Percentiles rank a stretch among this genome's conserved stretches.
These are phyloP conservation scores for Diddensiella santjacobensis DNA, from an alignment of 805 yeast species.

Conservation along the genomic window DNA sequence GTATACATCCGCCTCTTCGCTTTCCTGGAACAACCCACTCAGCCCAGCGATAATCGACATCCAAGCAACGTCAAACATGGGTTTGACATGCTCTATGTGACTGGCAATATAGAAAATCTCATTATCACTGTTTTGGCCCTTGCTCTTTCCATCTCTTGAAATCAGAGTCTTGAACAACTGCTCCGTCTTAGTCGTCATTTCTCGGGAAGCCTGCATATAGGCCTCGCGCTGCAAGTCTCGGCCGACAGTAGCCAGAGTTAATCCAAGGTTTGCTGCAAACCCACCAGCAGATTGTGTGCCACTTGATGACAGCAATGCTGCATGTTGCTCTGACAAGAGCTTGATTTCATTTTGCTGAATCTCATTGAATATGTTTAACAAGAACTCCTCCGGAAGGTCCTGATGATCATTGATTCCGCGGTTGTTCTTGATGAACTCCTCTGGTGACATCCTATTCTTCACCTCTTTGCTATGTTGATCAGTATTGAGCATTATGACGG, in stretches of 20 bases:
- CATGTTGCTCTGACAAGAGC: slow-evolving; percentile 88
- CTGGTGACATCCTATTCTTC: slow-evolving; percentile 79
- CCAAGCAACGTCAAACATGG: slow-evolving; percentile 93
- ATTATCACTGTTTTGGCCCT: slow-evolving; percentile 29
- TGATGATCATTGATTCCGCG: slow-evolving; percentile 89
- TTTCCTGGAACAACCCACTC: slow-evolving; percentile 89
- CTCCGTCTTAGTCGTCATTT: slow-evolving; percentile 86
- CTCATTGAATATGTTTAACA: slow-evolving; percentile 69
- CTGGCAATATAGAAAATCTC: slow-evolving; percentile 73
- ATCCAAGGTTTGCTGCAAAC: slow-evolving; percentile 33
- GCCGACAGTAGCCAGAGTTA: slow-evolving; percentile 46
- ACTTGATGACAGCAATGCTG: slow-evolving; percentile 69
- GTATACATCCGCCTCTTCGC: slow-evolving; percentile 57
- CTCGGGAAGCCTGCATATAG: slow-evolving; percentile 87
- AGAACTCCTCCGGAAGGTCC: slow-evolving; percentile 70
- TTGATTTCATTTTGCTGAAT: slow-evolving; percentile 84
- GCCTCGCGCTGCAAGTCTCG: slow-evolving; percentile 76
- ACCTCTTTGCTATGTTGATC: slow-evolving; percentile 90
- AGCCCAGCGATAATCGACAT: slow-evolving; percentile 94
- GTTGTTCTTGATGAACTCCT: slow-evolving; percentile 82
- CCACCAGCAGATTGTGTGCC: slow-evolving; percentile 32
- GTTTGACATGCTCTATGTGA: slow-evolving; percentile 83
- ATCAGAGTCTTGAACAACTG: slow-evolving; percentile 62
- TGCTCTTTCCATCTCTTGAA: slow-evolving; percentile 12
- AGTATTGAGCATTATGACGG: slow-evolving; percentile 89